A percentile compares a stretch with the other conserved stretches of the same genome.
Evolutionary conservation across 148 eudicot genomes (phyloP).

Genomic region (Limonium bicolor): DNA sequence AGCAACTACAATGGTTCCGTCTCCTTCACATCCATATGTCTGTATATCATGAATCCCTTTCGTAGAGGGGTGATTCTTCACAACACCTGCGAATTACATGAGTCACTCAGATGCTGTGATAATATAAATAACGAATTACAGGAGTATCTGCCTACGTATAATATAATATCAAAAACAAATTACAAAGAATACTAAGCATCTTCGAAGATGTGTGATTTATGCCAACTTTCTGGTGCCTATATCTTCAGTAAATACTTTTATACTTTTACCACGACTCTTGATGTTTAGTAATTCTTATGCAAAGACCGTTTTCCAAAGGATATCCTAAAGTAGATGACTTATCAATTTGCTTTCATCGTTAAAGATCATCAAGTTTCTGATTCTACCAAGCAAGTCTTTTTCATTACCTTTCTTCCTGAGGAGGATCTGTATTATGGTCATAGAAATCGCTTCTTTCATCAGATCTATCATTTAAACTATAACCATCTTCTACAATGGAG

Average conservation of each 20-base stretch:
- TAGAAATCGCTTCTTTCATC: slow-evolving; percentile 13
- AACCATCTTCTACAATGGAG: slow-evolving; percentile 31
- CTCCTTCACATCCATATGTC: no score
- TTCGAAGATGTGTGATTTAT: no score
- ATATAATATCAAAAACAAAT: no score
- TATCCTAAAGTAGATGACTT: background rate
- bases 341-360: background rate
- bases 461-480: slow-evolving; percentile 14
- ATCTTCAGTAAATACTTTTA: background rate
- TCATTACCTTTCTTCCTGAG: slow-evolving; percentile 4
- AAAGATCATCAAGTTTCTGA: background rate
- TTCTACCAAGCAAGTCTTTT: background rate
- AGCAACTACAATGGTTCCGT: no score
- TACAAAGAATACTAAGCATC: no score
- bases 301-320: background rate
- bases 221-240: no score
- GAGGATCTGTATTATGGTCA: background rate
- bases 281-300: background rate
- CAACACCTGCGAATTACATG: slow-evolving; percentile 1
- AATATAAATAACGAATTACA: no score
- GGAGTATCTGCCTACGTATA: no score
- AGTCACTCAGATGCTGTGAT: background rate
- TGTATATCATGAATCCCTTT: slow-evolving; percentile 1
- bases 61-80: slow-evolving; percentile 4
- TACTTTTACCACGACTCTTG: background rate